Evolutionary conservation across 1,284 basidiomycete genomes (phyloP).

Genomic region (Xanthoconium separans): DNA sequence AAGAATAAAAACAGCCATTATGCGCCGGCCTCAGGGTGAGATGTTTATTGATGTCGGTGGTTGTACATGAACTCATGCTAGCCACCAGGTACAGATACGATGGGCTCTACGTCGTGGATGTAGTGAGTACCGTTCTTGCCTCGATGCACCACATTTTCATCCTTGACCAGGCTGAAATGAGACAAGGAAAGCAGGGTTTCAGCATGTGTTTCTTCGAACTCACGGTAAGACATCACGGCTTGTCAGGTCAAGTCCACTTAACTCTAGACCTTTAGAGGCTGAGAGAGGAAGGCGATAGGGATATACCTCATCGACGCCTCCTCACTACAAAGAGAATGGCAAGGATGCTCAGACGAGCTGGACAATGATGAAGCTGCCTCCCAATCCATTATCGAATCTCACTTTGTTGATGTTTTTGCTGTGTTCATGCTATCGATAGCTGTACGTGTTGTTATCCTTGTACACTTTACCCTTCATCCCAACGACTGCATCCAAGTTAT

Average conservation of each 20-base stretch:
- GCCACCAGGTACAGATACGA: constrained; percentile 44
- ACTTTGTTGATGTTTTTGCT: neutral
- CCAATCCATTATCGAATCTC: neutral
- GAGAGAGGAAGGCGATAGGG: constrained; percentile 17
- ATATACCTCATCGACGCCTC: constrained; percentile 24
- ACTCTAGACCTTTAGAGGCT: constrained; percentile 18
- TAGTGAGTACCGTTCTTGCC: constrained; percentile 9
- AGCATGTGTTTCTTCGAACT: constrained; percentile 33
- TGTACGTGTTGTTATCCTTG: neutral
- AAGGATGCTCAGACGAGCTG: constrained; percentile 11
- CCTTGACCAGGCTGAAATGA: constrained; percentile 16
- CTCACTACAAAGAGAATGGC: constrained; percentile 12
- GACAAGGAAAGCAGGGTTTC: constrained; percentile 18
- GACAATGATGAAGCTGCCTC: neutral
- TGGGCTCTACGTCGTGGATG: constrained; percentile 42
- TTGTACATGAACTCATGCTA: neutral
- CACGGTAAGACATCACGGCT: constrained; percentile 14
- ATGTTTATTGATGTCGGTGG: neutral
- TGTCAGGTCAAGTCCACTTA: neutral
- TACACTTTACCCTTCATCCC: neutral
- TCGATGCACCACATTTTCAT: constrained; percentile 2
- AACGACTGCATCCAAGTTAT: constrained; percentile 2
- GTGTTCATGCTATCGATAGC: constrained; percentile 11
- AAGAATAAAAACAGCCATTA: constrained; percentile 23
- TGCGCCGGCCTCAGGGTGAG: constrained; percentile 37